These are phyloP conservation scores for Solanum aculeatissimum DNA, from an alignment of 305 asterid species.

Conservation along the genomic window DNA sequence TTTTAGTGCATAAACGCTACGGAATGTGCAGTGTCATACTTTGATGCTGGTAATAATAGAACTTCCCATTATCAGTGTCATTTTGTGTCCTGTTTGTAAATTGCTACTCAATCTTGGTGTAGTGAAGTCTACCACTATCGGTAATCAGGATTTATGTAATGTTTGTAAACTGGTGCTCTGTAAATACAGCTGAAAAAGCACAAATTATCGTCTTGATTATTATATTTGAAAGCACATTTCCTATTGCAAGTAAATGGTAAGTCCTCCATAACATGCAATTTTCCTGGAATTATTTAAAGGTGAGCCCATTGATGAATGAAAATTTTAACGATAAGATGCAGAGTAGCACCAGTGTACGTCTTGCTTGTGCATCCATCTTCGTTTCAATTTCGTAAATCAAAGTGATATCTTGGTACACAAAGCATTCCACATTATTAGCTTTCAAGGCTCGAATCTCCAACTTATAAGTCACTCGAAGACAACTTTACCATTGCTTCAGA, in stretches of 20 bases:
- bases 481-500: not conserved
- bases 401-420: not conserved
- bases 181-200: not conserved
- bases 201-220: not conserved
- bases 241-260: not conserved
- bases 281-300: not conserved
- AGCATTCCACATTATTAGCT: not conserved
- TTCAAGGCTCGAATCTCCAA: accelerated
- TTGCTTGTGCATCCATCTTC: not conserved
- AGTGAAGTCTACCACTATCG: not conserved
- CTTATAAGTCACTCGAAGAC: not conserved
- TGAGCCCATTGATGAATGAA: not conserved
- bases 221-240: not conserved
- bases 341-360: not conserved
- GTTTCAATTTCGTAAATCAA: not conserved
- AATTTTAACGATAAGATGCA: not conserved
- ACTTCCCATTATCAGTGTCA: not conserved
- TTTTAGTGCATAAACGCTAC: slow-evolving; percentile 38
- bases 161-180: not conserved
- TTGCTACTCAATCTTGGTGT: not conserved
- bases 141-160: not conserved
- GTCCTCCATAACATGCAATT: not conserved
- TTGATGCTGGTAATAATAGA: not conserved
- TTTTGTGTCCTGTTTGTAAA: not conserved
- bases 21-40: not conserved